Evolutionary conservation across 352 stramenopile genomes (phyloP), one percentile per base, ranked within the genome.

Genomic region (Aphanomyces astaci): DNA sequence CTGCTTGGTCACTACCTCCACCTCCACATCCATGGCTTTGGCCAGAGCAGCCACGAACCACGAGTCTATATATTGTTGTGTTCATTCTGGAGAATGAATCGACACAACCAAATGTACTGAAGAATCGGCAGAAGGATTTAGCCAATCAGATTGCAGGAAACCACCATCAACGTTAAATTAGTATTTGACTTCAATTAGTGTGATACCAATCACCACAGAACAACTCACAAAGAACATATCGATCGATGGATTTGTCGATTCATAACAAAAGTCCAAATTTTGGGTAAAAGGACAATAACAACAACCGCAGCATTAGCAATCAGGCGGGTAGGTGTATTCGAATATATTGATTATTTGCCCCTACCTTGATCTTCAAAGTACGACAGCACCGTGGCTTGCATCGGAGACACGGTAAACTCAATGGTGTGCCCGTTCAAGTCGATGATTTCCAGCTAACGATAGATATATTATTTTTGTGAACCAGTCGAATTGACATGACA

Each of bases 321-420:
- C n/a, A n/a, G n/a, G n/a, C n/a, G n/a, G n/a, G n/a, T n/a, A n/a
- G n/a, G n/a, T n/a, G n/a, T n/a, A n/a, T n/a, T n/a, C n/a, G n/a
- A n/a, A n/a, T n/a, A n/a, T n/a, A n/a, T n/a, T n/a, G 22, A 49
- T 49, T 49, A 1, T 49, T 49, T 49, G n/a, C 36, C 15, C 51
- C 30, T 59, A 79, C 87, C 81, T 83, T 93, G 85, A 36, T 97
- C 92, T 71, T 96, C 90, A 72, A 99, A 99, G 72, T 98, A 82
- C 64, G 96, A 78, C 45, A 98, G 90, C 36, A 99, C 89, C 1
- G 94, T 96, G 27, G 95, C 95, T 75, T 98, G 86, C 2, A 98
- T 74, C 13, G 94, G 95, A 17, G 91, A 94, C 2, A 98, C 96
- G 0, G 73, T 90, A 64, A 90, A 98, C 63, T 87, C 90, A 45